phyloP scores from a whole-genome alignment of 75 land plant species.

The Picea glauca region DNA sequence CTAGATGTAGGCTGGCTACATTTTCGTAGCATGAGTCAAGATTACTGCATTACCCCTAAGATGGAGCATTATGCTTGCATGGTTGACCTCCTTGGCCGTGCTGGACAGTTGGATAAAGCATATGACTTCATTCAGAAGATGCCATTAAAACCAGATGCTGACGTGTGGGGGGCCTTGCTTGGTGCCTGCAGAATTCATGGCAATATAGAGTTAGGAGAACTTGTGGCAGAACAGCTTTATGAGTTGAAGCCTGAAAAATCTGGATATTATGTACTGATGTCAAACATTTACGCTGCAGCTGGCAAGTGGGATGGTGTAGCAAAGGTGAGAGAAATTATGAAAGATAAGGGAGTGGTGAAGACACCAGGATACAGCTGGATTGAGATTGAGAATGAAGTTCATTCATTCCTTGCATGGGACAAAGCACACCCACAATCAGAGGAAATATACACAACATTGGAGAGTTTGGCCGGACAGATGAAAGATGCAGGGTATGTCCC shows the following conservation, averaged over 20 bases:
- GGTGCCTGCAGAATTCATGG: conserved; percentile 19
- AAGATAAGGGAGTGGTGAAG: conserved; percentile 6
- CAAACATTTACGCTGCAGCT: conserved; percentile 12
- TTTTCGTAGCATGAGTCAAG: conserved; percentile 9
- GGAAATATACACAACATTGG: conserved; percentile 17
- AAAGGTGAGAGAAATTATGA: conserved; percentile 13
- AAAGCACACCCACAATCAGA: conserved; percentile 12
- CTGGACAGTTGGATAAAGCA: conserved; percentile 19
- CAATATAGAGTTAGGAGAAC: conserved; percentile 9
- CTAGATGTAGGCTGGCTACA: conserved; percentile 12
- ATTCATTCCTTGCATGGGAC: conserved; percentile 11
- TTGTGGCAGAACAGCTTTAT: conserved; percentile 7
- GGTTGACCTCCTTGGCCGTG: conserved; percentile 17
- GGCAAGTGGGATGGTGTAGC: conserved; percentile 14
- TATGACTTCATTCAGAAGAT: conserved; percentile 12
- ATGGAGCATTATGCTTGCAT: conserved; percentile 24
- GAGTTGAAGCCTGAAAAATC: conserved; percentile 7
- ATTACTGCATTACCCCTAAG: conserved; percentile 8
- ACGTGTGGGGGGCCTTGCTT: conserved; percentile 19
- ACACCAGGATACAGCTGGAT: conserved; percentile 19
- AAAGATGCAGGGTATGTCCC: conserved; percentile 15
- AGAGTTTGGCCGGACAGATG: conserved; percentile 14
- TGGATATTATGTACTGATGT: conserved; percentile 12
- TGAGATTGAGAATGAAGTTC: conserved; percentile 17
- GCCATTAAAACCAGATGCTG: conserved; percentile 14